These are phyloP conservation scores for Lasiodiplodia hormozganensis DNA, from an alignment of 2,329 filamentous ascomycete genomes.

Conservation along the genomic window DNA sequence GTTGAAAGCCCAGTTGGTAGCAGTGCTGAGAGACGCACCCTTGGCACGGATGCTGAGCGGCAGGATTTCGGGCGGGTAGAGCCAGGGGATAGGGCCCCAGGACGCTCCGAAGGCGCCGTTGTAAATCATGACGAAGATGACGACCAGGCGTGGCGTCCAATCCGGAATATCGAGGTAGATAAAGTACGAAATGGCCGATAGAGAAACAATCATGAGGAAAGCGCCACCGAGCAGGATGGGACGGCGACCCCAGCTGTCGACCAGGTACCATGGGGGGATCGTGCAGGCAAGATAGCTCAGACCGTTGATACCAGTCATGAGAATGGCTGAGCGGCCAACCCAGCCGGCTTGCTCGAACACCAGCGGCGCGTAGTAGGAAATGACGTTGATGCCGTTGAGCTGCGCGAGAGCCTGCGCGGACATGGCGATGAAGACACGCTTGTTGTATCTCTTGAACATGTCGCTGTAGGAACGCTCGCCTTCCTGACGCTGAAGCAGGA, in stretches of 20 bases:
- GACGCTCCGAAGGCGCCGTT: conserved; percentile 95
- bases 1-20: conserved; percentile 98
- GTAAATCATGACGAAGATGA: conserved; percentile 96
- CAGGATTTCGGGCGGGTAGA: conserved; percentile 98
- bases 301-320: conserved; percentile 97
- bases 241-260: conserved; percentile 89
- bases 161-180: conserved; percentile 79
- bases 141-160: conserved; percentile 82
- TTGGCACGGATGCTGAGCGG: conserved; percentile 96
- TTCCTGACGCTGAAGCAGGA: conserved; percentile 90
- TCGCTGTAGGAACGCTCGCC: conserved; percentile 89
- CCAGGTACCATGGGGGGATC: conserved; percentile 95
- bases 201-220: conserved; percentile 83
- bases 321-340: conserved; percentile 85
- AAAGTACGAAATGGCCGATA: conserved; percentile 93
- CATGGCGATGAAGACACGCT: conserved; percentile 97
- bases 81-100: conserved; percentile 98
- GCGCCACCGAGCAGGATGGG: conserved; percentile 90
- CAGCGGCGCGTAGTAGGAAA: conserved; percentile 96
- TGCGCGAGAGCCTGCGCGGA: conserved; percentile 95
- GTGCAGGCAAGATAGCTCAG: conserved; percentile 91
- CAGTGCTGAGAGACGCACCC: conserved; percentile 93
- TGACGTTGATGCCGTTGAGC: conserved; percentile 98
- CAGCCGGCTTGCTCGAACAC: conserved; percentile 98
- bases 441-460: conserved; percentile 93